Evolutionary conservation across 495 filamentous ascomycete genomes (phyloP).

Genomic region (Aspergillus haitiensis): DNA sequence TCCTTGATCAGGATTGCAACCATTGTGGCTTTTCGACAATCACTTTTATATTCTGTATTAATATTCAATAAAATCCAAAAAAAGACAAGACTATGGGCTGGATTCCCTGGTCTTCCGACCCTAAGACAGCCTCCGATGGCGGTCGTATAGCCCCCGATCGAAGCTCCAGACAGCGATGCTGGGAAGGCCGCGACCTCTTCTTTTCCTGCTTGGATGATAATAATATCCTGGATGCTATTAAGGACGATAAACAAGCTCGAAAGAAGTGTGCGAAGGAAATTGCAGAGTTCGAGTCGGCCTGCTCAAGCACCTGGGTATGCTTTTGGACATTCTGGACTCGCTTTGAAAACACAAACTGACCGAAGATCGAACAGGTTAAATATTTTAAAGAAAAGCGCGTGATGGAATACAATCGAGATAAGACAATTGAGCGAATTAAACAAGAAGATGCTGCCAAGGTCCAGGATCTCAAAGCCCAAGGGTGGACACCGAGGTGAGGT

Average conservation of each 20-base stretch:
- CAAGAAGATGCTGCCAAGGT: slow-evolving; percentile 68
- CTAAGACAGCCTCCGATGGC: slow-evolving; percentile 50
- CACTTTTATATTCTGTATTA: not conserved
- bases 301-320: slow-evolving; percentile 78
- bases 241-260: slow-evolving; percentile 63
- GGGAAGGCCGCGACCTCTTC: slow-evolving; percentile 81
- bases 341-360: slow-evolving; percentile 20
- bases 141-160: slow-evolving; percentile 75
- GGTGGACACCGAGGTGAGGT: slow-evolving; percentile 34
- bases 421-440: slow-evolving; percentile 74
- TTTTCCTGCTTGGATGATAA: slow-evolving; percentile 80
- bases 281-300: slow-evolving; percentile 69
- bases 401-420: slow-evolving; percentile 82
- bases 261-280: slow-evolving; percentile 67
- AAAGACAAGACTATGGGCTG: slow-evolving; percentile 45
- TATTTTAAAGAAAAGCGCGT: slow-evolving; percentile 97
- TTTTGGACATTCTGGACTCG: not conserved
- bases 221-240: slow-evolving; percentile 81
- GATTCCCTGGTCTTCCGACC: slow-evolving; percentile 46
- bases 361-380: slow-evolving; percentile 63
- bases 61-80: not conserved
- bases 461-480: slow-evolving; percentile 53
- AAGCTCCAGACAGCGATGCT: slow-evolving; percentile 75
- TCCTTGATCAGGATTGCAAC: not conserved
- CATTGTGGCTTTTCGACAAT: not conserved